Conservation (phyloP, 306 rosid genomes). For the Ormosia semicastrata region DNA sequence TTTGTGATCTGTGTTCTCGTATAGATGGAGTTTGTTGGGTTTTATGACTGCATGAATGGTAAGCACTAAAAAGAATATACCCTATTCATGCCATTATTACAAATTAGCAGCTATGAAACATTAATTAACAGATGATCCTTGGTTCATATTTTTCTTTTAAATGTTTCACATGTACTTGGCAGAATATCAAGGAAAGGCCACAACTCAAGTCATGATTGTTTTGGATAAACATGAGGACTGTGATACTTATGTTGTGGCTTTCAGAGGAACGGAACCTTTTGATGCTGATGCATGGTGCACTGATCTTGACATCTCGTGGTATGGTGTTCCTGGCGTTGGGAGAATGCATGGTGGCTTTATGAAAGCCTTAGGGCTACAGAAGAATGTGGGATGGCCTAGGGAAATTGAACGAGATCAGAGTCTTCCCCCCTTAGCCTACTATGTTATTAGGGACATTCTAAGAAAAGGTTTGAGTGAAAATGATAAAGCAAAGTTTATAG, state of each 20-base stretch:
- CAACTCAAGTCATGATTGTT: slow-evolving; percentile 46
- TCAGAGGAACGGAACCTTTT: slow-evolving; percentile 54
- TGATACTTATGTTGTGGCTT: slow-evolving; percentile 47
- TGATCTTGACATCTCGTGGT: slow-evolving; percentile 57
- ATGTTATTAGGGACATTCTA: slow-evolving; percentile 26
- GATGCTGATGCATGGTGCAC: slow-evolving; percentile 58
- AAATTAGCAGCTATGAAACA: background rate
- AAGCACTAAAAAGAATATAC: background rate
- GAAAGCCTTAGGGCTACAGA: slow-evolving; percentile 53
- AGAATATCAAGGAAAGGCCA: slow-evolving; percentile 45
- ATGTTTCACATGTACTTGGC: background rate
- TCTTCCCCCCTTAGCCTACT: slow-evolving; percentile 33
- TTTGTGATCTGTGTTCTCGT: background rate
- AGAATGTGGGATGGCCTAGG: slow-evolving; percentile 39
- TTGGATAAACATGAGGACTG: slow-evolving; percentile 28
- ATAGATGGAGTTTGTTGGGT: slow-evolving; percentile 59
- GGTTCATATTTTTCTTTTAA: background rate
- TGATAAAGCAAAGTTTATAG: slow-evolving; percentile 6
- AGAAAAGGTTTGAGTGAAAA: background rate
- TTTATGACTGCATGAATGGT: slow-evolving; percentile 54
- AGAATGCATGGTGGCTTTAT: slow-evolving; percentile 58
- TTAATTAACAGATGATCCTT: background rate
- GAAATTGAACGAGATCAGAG: background rate
- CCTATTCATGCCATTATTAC: background rate
- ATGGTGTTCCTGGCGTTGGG: slow-evolving; percentile 32